Evolutionary conservation across 345 rosid species (phyloP).

Genomic region (Angophora floribunda): DNA sequence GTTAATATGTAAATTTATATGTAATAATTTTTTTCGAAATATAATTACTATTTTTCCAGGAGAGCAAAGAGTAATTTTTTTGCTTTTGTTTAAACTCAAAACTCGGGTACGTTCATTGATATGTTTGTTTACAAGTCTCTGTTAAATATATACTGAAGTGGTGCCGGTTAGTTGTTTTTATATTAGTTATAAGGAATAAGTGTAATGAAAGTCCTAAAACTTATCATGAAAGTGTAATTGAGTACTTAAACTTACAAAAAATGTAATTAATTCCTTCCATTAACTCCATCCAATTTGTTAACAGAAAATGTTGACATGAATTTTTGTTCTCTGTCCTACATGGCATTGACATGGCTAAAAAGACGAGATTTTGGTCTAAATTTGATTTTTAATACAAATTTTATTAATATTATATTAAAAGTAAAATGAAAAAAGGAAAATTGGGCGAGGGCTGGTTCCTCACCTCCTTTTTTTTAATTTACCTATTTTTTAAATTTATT

Average conservation of each 20-base stretch:
- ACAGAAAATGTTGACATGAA: too few relatives aligned
- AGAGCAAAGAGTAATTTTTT: not conserved
- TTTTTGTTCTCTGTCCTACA: not conserved
- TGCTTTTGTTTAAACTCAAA: not conserved
- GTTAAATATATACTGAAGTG: not conserved
- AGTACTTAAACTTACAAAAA: too few relatives aligned
- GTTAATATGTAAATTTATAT: not conserved
- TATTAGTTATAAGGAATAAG: not conserved
- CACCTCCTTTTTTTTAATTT: not conserved
- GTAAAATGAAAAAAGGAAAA: not conserved
- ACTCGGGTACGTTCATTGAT: not conserved
- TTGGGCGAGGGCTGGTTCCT: not conserved
- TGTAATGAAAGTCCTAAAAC: not conserved
- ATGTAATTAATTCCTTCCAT: not conserved
- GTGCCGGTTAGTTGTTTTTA: not conserved
- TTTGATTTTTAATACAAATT: too few relatives aligned
- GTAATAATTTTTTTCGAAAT: not conserved
- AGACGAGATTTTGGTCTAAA: not conserved
- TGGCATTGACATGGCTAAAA: not conserved
- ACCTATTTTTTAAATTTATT: too few relatives aligned
- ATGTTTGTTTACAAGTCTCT: not conserved
- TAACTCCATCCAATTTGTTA: not conserved
- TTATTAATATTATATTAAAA: too few relatives aligned
- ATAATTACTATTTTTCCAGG: not conserved
- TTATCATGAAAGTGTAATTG: fast-evolving